Evolutionary conservation across 371 early-diverging fungal genomes (phyloP), one percentile per base, ranked within the genome.

Genomic region (Edhazardia aedis): DNA sequence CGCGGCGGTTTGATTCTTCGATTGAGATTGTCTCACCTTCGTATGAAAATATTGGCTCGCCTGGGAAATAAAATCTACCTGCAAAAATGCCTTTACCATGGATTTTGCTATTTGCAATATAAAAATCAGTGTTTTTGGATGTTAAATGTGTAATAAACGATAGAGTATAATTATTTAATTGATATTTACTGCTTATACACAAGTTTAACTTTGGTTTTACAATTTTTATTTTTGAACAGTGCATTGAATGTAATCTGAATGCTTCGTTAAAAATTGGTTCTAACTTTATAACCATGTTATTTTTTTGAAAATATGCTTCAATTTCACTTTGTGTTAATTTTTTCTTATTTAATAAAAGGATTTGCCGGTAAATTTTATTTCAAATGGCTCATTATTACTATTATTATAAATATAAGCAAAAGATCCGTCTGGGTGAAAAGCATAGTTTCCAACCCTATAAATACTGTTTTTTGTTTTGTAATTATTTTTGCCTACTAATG

Each of bases 11-110:
- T n/a, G 46, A 14, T 36, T 56, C 37, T 14, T 33, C 39, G 6
- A 28, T 40, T 46, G 22, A 24, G 14, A 63, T 63, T 6, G 23
- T 2, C 39, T 59, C 59, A 2, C 63, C 63, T 16, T 40, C 11
- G 33, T 63, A 63, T 4, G 14, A 3, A 1, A 63, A 47, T 23
- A 63, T 33, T 19, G 50, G 46, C 30, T 49, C 38, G 30, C 42
- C 21, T 23, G 22, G 16, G 9, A 45, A 6, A 45, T 11, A 45
- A 45, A 21, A 3, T 6, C 21, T 14, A 23, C 9, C 16, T 4
- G 45, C 45, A 23, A 23, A 45, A 11, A 45, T 12, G 11, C 45
- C 45, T 24, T 21, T 24, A 4, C 45, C 45, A 7, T 45, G 22
- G 4, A 45, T 23, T 23, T 7, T 3, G 26, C 45, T 45, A 7